Conservation (phyloP, 2,329 filamentous ascomycete species). For the Talaromyces sp. region DNA sequence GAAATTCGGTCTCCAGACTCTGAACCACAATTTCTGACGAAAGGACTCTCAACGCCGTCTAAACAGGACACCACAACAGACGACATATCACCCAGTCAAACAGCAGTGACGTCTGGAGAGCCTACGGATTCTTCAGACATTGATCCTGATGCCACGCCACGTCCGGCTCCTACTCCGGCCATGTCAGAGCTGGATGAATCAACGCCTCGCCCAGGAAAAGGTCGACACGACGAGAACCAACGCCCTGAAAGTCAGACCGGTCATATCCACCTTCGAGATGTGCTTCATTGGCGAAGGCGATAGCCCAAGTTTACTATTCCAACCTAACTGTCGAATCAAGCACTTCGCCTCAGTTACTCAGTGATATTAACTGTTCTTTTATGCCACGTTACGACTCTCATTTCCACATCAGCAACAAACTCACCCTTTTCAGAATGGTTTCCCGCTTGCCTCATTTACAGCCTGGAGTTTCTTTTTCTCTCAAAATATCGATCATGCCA, state of each 20-base stretch:
- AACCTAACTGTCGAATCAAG: background rate
- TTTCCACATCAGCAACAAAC: background rate
- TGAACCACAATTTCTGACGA: background rate
- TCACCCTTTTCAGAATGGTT: constrained; percentile 5
- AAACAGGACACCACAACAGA: background rate
- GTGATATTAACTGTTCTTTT: background rate
- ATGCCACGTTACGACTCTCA: constrained; percentile 1
- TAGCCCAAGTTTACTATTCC: background rate
- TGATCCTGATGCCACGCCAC: constrained; percentile 18
- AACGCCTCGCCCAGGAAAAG: constrained; percentile 8
- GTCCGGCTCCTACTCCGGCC: constrained; percentile 18
- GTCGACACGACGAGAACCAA: background rate
- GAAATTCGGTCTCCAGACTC: constrained; percentile 5
- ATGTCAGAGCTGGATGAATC: constrained; percentile 10
- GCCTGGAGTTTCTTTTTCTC: constrained; percentile 2
- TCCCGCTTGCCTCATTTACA: constrained; percentile 2
- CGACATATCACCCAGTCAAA: background rate
- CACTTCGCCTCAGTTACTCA: background rate
- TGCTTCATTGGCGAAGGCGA: constrained; percentile 5
- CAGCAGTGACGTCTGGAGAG: background rate
- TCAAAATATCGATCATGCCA: constrained; percentile 3
- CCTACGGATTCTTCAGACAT: constrained; percentile 2
- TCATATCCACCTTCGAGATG: constrained; percentile 8
- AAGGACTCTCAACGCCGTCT: constrained; percentile 3
- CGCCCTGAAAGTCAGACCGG: background rate